Evolutionary conservation across 495 filamentous ascomycete genomes (phyloP).

Genomic region (Penicillium verhagenii): DNA sequence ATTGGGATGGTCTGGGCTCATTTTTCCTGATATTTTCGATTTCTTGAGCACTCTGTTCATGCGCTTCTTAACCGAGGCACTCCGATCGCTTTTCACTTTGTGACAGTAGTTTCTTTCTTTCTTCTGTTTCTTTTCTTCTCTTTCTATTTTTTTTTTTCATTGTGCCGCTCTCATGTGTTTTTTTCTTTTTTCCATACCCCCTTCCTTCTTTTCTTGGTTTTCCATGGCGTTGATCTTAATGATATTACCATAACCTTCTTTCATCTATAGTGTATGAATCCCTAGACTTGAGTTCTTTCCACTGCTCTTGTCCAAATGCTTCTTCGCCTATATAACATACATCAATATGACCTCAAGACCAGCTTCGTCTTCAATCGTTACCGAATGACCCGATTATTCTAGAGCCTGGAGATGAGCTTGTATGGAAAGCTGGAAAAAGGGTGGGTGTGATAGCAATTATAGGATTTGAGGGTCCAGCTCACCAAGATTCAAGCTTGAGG

Average conservation of each 20-base stretch:
- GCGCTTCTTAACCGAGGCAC: not conserved
- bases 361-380: not conserved
- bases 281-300: conserved; percentile 1
- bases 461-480: too few species aligned
- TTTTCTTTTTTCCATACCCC: conserved; percentile 3
- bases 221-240: conserved; percentile 12
- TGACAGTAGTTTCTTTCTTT: not conserved
- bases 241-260: conserved; percentile 17
- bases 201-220: not conserved
- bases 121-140: conserved; percentile 8
- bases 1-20: not conserved
- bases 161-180: not conserved
- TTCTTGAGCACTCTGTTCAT: not conserved
- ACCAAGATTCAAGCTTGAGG: too few species aligned
- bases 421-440: too few species aligned
- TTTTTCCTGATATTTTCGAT: not conserved
- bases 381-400: not conserved
- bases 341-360: not conserved
- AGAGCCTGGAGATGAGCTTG: too few species aligned
- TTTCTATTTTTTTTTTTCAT: conserved; percentile 4
- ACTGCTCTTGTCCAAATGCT: not conserved
- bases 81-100: not conserved
- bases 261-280: not conserved
- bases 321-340: not conserved
- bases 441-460: too few species aligned